Conservation (phyloP, 768 basidiomycete genomes). For the Candolleomyces eurysporus region DNA sequence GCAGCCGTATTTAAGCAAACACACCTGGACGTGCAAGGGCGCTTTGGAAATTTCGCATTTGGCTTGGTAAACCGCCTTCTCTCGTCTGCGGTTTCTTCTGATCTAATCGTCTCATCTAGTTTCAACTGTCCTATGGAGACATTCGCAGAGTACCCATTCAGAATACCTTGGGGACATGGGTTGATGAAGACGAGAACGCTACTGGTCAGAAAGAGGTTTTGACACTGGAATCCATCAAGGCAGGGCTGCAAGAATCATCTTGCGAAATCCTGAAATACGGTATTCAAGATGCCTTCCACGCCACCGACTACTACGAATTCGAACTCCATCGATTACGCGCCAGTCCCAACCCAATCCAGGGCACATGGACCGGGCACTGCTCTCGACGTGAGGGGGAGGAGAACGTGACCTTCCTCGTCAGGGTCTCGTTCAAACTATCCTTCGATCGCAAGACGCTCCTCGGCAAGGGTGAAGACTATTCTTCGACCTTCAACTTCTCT, state of each 20-base stretch:
- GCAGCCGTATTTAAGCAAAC: constrained; percentile 36
- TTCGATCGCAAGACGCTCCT: constrained; percentile 19
- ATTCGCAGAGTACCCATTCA: constrained; percentile 27
- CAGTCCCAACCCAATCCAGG: constrained; percentile 23
- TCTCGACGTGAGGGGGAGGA: constrained; percentile 10
- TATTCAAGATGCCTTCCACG: constrained; percentile 30
- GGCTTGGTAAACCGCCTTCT: constrained; percentile 26
- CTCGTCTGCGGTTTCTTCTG: neutral
- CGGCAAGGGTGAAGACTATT: constrained; percentile 34
- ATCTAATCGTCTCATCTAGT: constrained; percentile 15
- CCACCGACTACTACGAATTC: constrained; percentile 30
- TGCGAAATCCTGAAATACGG: constrained; percentile 29
- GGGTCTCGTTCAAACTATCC: constrained; percentile 26
- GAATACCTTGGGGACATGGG: constrained; percentile 29
- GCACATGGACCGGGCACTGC: constrained; percentile 34
- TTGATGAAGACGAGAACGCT: constrained; percentile 17
- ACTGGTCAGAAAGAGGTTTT: constrained; percentile 10
- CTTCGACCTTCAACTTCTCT: constrained; percentile 27
- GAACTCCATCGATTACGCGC: constrained; percentile 19
- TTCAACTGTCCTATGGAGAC: constrained; percentile 32
- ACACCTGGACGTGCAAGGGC: constrained; percentile 28
- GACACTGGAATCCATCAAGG: constrained; percentile 16
- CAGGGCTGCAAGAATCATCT: constrained; percentile 7
- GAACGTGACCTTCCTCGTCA: constrained; percentile 23
- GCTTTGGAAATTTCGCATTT: constrained; percentile 36